Base-by-base conservation (phyloP, 169 alveolate genomes). In the Cryptosporidium muris region DNA sequence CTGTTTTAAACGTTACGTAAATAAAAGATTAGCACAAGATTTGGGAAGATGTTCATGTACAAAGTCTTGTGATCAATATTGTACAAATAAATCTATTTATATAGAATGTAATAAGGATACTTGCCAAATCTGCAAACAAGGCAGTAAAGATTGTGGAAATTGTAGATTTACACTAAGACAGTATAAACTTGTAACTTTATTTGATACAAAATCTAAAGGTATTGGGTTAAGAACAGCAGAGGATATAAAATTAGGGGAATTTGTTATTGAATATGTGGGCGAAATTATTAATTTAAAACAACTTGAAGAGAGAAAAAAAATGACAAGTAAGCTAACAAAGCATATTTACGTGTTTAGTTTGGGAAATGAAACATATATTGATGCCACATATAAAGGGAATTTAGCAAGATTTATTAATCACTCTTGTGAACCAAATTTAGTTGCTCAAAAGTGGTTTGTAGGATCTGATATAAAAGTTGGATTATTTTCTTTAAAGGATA, bases 361-460 rank as follows among this genome's bases (percentile, higher is more conserved):
- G 36, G 93, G 91, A 64, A 90, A 92, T 52, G 96, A 93, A 36
- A 97, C 94, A 49, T 96, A 95, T 42, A 97, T 98, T 80, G 99
- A 98, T 89, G 97, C 98, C 62, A 96, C 99, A 54, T 91, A 91
- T 56, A 91, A 94, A 91, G 99, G 99, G 40, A 97, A 96, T 90
- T 90, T 97, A 48, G 97, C 99, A 1, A 89, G 99, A 74, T 96
- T 97, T 88, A 96, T 98, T 11, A 98, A 98, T 91, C 99, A 97
- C 88, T 95, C 98, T 36, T 98, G 99, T 89, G 98, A 97, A 45
- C 99, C 99, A n/a, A 98, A 96, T 91, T 96, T 99, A 63, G 92
- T 95, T 51, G 95, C 98, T 9, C 96, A 96, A 82, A 96, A 96
- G 65, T 96, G 97, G 96, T 94, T 94, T 63, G 99, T 97, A 3